A percentile compares a stretch with the other conserved stretches of the same genome.
These are phyloP conservation scores for Psilocybe mexicana DNA, from an alignment of 1,284 basidiomycete genomes.

Conservation along the genomic window DNA sequence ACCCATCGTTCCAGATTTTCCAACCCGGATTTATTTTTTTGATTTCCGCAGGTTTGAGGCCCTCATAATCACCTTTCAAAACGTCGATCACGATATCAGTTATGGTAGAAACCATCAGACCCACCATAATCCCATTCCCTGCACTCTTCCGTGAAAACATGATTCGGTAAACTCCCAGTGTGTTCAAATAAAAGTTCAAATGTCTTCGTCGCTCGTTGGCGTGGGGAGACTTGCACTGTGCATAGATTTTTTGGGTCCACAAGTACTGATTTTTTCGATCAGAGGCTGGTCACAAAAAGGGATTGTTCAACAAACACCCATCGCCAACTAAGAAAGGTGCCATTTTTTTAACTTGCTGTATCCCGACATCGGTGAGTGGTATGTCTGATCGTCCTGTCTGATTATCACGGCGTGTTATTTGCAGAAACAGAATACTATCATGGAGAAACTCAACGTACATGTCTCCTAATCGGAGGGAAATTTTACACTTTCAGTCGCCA, in stretches of 20 bases:
- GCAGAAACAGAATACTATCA: background rate
- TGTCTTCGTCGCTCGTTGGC: conserved; percentile 81
- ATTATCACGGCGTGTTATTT: background rate
- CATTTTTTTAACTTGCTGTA: conserved; percentile 67
- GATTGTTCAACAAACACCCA: conserved; percentile 55
- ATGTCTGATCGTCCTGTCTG: conserved; percentile 90
- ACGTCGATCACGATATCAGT: background rate
- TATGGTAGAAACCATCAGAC: background rate
- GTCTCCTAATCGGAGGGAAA: conserved; percentile 52
- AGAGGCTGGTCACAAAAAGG: conserved; percentile 1
- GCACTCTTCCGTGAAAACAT: conserved; percentile 64
- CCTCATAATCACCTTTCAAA: conserved; percentile 75
- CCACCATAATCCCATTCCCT: conserved; percentile 86
- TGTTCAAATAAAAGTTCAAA: conserved; percentile 80
- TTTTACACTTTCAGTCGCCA: background rate
- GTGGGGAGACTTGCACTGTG: conserved; percentile 80
- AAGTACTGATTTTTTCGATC: conserved; percentile 48
- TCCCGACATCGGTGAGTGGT: conserved; percentile 82
- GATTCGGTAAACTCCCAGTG: conserved; percentile 47
- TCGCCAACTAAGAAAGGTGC: conserved; percentile 72
- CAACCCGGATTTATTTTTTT: conserved; percentile 65
- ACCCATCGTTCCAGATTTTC: conserved; percentile 86
- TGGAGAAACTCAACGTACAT: conserved; percentile 49
- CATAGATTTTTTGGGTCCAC: conserved; percentile 83
- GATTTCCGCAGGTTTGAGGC: conserved; percentile 76